Base-by-base conservation (phyloP, 768 basidiomycete species). In the Naematelia encephala region DNA sequence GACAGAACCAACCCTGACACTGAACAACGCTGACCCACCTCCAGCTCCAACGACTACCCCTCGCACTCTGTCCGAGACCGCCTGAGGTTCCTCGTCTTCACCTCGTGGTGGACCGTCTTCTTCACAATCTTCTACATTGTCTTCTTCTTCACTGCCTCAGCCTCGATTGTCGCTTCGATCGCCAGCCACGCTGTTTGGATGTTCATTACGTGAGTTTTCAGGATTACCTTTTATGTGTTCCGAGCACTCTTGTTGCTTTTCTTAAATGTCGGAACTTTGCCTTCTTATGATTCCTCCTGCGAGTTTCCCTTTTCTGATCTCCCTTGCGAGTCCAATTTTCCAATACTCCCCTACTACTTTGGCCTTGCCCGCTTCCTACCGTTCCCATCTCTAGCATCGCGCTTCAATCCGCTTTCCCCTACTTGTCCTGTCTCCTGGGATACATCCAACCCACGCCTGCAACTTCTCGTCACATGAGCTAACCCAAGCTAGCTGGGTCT, bases 101-200 rank as follows among this genome's bases (percentile, higher is more conserved):
- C 64, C 27, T 75, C 76, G 12, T 74, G 72, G 72, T 77, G 76
- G 76, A 77, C 76, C 13, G 63, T 77, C 21, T 56, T 77, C 56
- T 75, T 77, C 64, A 48, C 70, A 43, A 63, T 63, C 12, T 54
- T 54, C 25, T 77, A 73, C 67, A 56, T 77, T 45, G 67, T 63
- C 45, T 49, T 67, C 57, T 75, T 73, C 71, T 51, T 75, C 27
- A 46, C 57, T 30, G 60, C 56, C 39, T 45, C 63, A 14, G 66
- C 54, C 11, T 61, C 55, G 43, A 59, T 72, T 57, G 29, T 77
- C 22, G 62, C 66, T 44, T 68, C 63, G 42, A 63, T 77, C 54
- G 72, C 76, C 16, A 58, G 54, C 11, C 73, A 74, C 69, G 67
- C 52, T n/a, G 52, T 61, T 25, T 74, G 66, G 64, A 28, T 74